Conservation (phyloP, 2,329 filamentous ascomycete species). For the Blumeria graminis region DNA sequence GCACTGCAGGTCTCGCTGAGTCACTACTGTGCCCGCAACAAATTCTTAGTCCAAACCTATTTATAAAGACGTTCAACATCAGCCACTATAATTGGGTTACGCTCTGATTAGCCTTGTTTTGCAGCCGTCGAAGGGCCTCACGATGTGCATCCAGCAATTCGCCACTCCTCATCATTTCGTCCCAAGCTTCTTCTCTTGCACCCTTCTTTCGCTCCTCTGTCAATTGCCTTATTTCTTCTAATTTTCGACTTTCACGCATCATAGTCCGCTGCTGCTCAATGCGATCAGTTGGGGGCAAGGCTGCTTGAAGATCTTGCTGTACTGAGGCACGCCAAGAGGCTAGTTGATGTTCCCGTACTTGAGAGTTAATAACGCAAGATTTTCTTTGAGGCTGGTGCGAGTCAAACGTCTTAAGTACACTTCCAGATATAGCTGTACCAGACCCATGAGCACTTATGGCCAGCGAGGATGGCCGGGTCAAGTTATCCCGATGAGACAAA, state of each 20-base stretch:
- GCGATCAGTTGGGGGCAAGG: conserved; percentile 10
- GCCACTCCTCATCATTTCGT: conserved; percentile 52
- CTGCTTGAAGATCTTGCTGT: conserved; percentile 31
- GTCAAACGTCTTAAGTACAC: conserved; percentile 21
- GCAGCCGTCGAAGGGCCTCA: conserved; percentile 60
- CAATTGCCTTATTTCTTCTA: conserved; percentile 33
- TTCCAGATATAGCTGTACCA: conserved; percentile 7
- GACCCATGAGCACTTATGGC: not conserved
- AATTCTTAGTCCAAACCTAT: too few species aligned
- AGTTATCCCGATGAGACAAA: conserved; percentile 38
- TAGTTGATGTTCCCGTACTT: conserved; percentile 31
- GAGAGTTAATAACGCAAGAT: conserved; percentile 19
- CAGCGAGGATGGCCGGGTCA: conserved; percentile 23
- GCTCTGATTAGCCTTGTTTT: conserved; percentile 18
- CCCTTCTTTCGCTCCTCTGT: conserved; percentile 31
- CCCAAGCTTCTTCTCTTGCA: conserved; percentile 36
- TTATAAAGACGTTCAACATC: too few species aligned
- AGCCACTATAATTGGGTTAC: not conserved
- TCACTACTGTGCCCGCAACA: too few species aligned
- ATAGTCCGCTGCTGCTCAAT: conserved; percentile 29
- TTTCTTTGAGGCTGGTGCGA: conserved; percentile 29
- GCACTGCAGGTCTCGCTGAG: too few species aligned
- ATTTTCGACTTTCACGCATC: conserved; percentile 29
- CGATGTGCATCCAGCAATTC: conserved; percentile 55
- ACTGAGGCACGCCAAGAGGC: conserved; percentile 43